Percentiles rank a stretch among this genome's conserved stretches.
phyloP scores from a whole-genome alignment of 208 protist genomes.

The Leishmania martiniquensis region DNA sequence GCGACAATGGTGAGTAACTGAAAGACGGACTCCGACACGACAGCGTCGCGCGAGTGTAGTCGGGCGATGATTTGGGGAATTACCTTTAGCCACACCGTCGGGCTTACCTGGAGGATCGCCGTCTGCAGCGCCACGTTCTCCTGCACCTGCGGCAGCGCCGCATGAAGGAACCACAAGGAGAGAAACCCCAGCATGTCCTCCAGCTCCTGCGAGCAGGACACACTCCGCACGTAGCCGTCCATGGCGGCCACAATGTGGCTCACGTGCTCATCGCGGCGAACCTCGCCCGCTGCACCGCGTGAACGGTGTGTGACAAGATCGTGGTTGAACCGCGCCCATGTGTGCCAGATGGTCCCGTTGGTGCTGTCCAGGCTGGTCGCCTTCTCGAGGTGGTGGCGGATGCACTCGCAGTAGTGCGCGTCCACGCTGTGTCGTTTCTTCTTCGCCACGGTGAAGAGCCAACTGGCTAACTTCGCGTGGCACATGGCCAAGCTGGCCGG shows the following conservation, averaged over 20 bases:
- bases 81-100: conserved; percentile 99
- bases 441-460: conserved; percentile 56
- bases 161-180: conserved; percentile 98
- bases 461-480: conserved; percentile 85
- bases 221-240: conserved; percentile 95
- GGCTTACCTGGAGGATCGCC: conserved; percentile 92
- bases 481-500: conserved; percentile 74
- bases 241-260: conserved; percentile 91
- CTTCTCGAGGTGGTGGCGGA: conserved; percentile 67
- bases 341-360: conserved; percentile 98
- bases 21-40: conserved; percentile 94
- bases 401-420: conserved; percentile 33
- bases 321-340: conserved; percentile 97
- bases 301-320: conserved; percentile 49
- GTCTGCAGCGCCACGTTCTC: conserved; percentile 68
- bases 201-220: conserved; percentile 79
- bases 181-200: conserved; percentile 99
- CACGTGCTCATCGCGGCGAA: conserved; percentile 38
- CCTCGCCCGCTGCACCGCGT: conserved; percentile 15
- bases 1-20: conserved; percentile 95
- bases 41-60: conserved; percentile 92
- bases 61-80: conserved; percentile 99
- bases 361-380: conserved; percentile 86
- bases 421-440: conserved; percentile 29
- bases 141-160: conserved; percentile 55